Evolutionary conservation across 768 basidiomycete genomes (phyloP), one percentile per base, ranked within the genome.

Genomic region (Crassisporium funariophilum): DNA sequence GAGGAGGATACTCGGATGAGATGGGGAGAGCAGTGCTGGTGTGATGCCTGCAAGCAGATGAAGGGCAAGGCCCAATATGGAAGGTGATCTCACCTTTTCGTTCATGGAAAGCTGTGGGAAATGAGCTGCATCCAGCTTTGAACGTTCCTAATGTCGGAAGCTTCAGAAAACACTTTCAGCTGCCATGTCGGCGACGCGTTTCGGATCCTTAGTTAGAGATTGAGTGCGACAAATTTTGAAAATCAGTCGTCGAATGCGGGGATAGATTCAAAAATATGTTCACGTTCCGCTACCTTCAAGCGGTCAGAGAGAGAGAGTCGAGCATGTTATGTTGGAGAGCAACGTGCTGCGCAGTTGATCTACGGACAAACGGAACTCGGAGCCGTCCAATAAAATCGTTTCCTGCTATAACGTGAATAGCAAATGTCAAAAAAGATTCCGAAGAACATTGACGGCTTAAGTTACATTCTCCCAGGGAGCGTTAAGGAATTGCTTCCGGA

Each of bases 401-500:
- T 7, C 27, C 27, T 7, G 8, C 27, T 7, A 29, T 29, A 13
- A 29, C 13, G 27, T 13, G 13, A 13, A 7, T 13, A 7, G 27
- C 27, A 13, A 29, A 29, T 13, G 13, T 13, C 13, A 13, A 29
- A 13, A 29, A 29, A 29, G 27, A 13, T 29, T 29, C 13, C 13
- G 27, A 29, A 29, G 27, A 29, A 29, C 27, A 29, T 29, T 29
- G 27, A 29, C 27, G 13, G 27, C 27, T 7, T 29, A 7, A 29
- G 13, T 15, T 59, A 56, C 0, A 62, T 22, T 1, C 24, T 31
- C 0, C 58, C 25, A 16, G 41, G 15, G 13, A 7, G 23, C 9
- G 41, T 43, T 15, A 6, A 17, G 24, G 41, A 24, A 22, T 6
- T 22, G 58, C 11, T 61, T 47, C 8, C 17, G 27, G 12, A 22